Evolutionary conservation across 2,329 filamentous ascomycete species (phyloP).

Genomic region (Ceratocystis cacaofunesta): DNA sequence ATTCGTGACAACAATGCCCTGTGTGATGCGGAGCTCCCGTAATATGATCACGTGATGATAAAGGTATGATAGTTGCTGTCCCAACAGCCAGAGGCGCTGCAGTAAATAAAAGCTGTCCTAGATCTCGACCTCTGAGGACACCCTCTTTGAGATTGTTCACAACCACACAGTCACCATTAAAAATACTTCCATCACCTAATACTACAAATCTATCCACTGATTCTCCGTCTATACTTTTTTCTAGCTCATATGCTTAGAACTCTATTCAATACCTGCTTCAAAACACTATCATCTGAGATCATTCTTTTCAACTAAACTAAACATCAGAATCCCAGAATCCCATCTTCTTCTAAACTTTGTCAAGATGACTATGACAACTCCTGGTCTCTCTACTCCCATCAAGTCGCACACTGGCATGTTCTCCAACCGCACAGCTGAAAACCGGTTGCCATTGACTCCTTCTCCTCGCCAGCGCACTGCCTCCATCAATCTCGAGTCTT

Average conservation of each 20-base stretch:
- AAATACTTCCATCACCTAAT: conserved; percentile 11
- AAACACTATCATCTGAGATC: not conserved
- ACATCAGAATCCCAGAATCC: not conserved
- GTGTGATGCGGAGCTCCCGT: not conserved
- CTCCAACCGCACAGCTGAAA: conserved; percentile 80
- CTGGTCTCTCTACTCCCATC: conserved; percentile 72
- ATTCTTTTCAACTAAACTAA: not conserved
- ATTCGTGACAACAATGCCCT: too few relatives aligned
- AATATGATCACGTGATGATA: not conserved
- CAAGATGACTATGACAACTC: conserved; percentile 53
- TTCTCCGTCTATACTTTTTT: conserved; percentile 20
- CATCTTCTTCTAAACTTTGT: not conserved
- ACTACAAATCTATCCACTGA: conserved; percentile 17
- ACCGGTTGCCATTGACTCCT: conserved; percentile 85
- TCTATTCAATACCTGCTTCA: conserved; percentile 9
- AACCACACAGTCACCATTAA: not conserved
- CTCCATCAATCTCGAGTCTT: conserved; percentile 43
- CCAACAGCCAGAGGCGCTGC: conserved; percentile 22
- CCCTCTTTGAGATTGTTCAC: not conserved
- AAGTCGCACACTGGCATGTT: conserved; percentile 93
- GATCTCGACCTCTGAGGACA: not conserved
- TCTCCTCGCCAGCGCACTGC: conserved; percentile 56
- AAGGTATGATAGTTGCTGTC: conserved; percentile 14
- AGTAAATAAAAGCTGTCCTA: conserved; percentile 32
- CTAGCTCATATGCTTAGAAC: conserved; percentile 19